Conservation (phyloP, 176 grass and related monocot species). For the Phoenix dactylifera region DNA sequence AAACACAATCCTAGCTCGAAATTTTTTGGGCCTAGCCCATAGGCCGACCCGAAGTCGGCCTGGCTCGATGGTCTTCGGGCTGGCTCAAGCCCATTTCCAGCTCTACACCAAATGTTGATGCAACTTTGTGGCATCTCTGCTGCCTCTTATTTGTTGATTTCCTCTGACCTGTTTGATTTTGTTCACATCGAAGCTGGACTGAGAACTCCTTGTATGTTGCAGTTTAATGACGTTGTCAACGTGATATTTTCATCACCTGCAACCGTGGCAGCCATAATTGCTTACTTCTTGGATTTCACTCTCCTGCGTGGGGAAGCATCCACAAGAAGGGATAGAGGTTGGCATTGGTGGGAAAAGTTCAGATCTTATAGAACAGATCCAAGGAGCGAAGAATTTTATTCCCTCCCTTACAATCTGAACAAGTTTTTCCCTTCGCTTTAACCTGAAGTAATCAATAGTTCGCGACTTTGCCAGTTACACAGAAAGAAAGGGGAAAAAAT, state of each 20-base stretch:
- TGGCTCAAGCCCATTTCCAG: too few species aligned
- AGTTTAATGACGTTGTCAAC: slow-evolving; percentile 91
- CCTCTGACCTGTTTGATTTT: too few species aligned
- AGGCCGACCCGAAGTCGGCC: too few species aligned
- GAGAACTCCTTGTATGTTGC: slow-evolving; percentile 5
- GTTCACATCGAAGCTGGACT: too few species aligned
- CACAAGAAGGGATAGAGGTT: slow-evolving; percentile 61
- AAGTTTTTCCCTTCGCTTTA: slow-evolving; percentile 88
- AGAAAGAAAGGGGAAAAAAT: too few species aligned
- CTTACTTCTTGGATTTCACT: slow-evolving; percentile 65
- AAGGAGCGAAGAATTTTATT: slow-evolving; percentile 83
- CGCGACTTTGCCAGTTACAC: too few species aligned
- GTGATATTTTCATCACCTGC: slow-evolving; percentile 86
- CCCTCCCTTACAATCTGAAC: slow-evolving; percentile 71
- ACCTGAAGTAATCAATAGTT: neutral
- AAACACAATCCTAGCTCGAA: too few species aligned
- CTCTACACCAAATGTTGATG: too few species aligned
- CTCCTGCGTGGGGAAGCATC: slow-evolving; percentile 42
- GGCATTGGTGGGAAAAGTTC: slow-evolving; percentile 80
- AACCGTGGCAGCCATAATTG: slow-evolving; percentile 75
- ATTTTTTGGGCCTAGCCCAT: too few species aligned
- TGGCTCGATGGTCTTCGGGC: too few species aligned
- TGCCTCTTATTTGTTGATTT: too few species aligned
- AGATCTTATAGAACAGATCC: slow-evolving; percentile 44
- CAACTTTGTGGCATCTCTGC: too few species aligned